A percentile compares a stretch with the other conserved stretches of the same genome.
phyloP scores from a whole-genome alignment of 202 grass and related monocot species.

The Setaria italica region DNA sequence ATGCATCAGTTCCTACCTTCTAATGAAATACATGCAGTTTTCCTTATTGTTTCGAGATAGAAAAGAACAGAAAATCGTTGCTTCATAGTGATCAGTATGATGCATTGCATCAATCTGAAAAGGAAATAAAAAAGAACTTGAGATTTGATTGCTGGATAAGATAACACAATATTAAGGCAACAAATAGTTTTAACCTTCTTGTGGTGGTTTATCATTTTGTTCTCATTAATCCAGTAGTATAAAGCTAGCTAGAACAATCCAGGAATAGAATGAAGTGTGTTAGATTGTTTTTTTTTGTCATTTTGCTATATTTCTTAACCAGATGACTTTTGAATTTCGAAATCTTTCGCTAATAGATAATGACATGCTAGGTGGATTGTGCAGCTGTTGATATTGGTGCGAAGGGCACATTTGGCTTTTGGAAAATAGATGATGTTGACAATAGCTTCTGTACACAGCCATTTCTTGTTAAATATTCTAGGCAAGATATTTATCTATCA shows the following conservation, averaged over 20 bases:
- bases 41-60: not conserved
- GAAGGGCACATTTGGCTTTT: slow-evolving; percentile 71
- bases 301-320: slow-evolving; percentile 16
- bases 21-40: not conserved
- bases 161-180: no score
- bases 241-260: not conserved
- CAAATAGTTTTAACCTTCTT: not conserved
- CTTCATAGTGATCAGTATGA: no score
- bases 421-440: slow-evolving; percentile 87
- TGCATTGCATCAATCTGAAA: no score
- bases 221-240: not conserved
- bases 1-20: not conserved
- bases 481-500: slow-evolving; percentile 91
- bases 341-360: slow-evolving; percentile 71
- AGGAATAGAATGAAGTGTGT: not conserved
- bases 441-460: slow-evolving; percentile 95
- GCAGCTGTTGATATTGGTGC: slow-evolving; percentile 77
- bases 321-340: slow-evolving; percentile 15
- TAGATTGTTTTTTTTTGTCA: not conserved
- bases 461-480: slow-evolving; percentile 84
- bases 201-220: not conserved
- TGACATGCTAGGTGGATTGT: slow-evolving; percentile 91
- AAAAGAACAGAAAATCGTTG: not conserved
- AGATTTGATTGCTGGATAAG: no score
- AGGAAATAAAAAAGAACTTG: no score